phyloP scores from a whole-genome alignment of 202 grass and related monocot genomes.

The Digitaria exilis region DNA sequence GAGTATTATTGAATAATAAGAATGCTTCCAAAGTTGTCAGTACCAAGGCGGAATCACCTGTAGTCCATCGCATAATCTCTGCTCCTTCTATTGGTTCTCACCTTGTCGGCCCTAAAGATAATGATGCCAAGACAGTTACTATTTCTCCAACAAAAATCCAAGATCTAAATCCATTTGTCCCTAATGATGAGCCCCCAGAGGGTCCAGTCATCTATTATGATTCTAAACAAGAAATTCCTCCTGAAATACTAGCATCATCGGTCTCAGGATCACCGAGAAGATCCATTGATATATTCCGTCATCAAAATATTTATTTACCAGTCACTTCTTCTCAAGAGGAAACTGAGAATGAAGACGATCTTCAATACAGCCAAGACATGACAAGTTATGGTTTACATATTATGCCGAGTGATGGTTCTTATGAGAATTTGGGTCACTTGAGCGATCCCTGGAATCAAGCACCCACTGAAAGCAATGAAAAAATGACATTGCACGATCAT shows the following conservation, averaged over 20 bases:
- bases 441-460: slow-evolving; percentile 21
- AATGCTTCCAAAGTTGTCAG: slow-evolving; percentile 26
- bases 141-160: slow-evolving; percentile 13
- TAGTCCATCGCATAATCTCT: background rate
- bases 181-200: background rate
- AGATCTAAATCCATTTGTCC: background rate
- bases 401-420: background rate
- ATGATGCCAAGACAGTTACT: background rate
- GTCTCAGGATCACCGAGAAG: slow-evolving; percentile 33
- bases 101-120: slow-evolving; percentile 17
- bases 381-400: background rate
- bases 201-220: slow-evolving; percentile 15
- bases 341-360: slow-evolving; percentile 29
- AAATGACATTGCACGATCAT: slow-evolving; percentile 2
- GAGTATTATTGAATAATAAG: slow-evolving; percentile 57
- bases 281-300: slow-evolving; percentile 31
- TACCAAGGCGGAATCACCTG: background rate
- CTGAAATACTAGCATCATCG: slow-evolving; percentile 11
- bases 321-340: slow-evolving; percentile 51
- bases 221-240: slow-evolving; percentile 29
- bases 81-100: slow-evolving; percentile 10
- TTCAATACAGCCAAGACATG: slow-evolving; percentile 9
- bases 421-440: slow-evolving; percentile 34
- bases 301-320: slow-evolving; percentile 53
- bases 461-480: slow-evolving; percentile 12